Conservation (phyloP, 2,329 filamentous ascomycete genomes). For the Phaeosphaeriaceae sp. region DNA sequence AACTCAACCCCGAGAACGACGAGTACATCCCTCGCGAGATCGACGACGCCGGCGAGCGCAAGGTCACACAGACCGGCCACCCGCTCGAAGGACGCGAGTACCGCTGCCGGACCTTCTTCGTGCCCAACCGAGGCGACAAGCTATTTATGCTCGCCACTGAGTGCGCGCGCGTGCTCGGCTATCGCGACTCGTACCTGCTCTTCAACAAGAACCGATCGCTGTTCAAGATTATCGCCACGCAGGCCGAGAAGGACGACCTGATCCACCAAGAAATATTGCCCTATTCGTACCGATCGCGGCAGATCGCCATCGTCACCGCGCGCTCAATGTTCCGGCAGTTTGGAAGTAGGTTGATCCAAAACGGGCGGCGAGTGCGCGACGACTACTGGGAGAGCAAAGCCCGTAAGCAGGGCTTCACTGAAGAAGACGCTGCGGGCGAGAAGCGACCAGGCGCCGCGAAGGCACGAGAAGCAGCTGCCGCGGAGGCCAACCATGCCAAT, state of each 20-base stretch:
- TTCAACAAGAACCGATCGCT: conserved; percentile 99
- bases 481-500: conserved; percentile 65
- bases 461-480: conserved; percentile 80
- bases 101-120: conserved; percentile 89
- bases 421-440: conserved; percentile 93
- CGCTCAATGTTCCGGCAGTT: conserved; percentile 99
- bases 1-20: conserved; percentile 85
- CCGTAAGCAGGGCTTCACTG: conserved; percentile 95
- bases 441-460: conserved; percentile 93
- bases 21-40: conserved; percentile 95
- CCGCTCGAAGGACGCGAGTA: conserved; percentile 85
- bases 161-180: conserved; percentile 90
- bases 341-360: conserved; percentile 89
- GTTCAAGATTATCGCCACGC: conserved; percentile 96
- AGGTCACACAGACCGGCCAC: conserved; percentile 84
- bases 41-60: conserved; percentile 92
- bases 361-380: conserved; percentile 89
- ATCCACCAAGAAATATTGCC: conserved; percentile 94
- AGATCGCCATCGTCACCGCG: conserved; percentile 97
- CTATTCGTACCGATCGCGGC: conserved; percentile 96
- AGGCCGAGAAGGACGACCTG: conserved; percentile 94
- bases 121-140: conserved; percentile 89
- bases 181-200: conserved; percentile 95
- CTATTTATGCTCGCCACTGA: conserved; percentile 99
- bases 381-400: conserved; percentile 99